Base-by-base conservation (phyloP, 2,329 filamentous ascomycete species). In the Colletotrichum sojae region DNA sequence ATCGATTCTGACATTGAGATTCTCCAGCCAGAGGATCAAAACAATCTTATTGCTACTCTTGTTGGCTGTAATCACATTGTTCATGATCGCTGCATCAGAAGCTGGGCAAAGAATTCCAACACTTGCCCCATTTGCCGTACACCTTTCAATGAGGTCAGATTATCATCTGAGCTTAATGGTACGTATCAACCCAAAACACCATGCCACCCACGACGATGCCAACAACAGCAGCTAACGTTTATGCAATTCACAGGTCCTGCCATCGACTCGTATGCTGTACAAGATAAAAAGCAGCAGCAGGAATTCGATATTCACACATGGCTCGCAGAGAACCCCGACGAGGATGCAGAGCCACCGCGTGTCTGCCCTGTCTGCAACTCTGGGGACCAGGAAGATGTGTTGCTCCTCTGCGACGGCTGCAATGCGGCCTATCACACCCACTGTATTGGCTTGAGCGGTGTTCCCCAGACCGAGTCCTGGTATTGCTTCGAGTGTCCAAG, bases 51-150 rank as follows among this genome's bases (percentile, higher is more conserved):
- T 70, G 89, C 90, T 48, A 81, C 87, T 63, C 88, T 91, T 57
- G 85, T 90, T 69, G 91, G 94, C 54, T 99, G 96, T 81, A 93
- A 94, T 67, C 97, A 99, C 84, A 89, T 95, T 74, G 86, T 99
- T 74, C 96, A 99, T 83, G 92, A 99, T 83, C 90, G 92, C 60
- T 99, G 96, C 81, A 87, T 99, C 74, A 92, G 92, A 75, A 94
- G 94, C 74, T 99, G 96, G 96, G 94, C 95, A 53, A 94, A 97
- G 82, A 92, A 97, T 80, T 95, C 96, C 72, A 99, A 98, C 82
- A 98, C 95, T 78, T 99, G 96, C 81, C 96, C 96, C 53, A 97
- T 99, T 80, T 99, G 96, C 82, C 93, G 96, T 74, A 92, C 94
- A 75, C 90, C 88, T 72, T 98, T 99, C 84, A 95, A 98, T 81